phyloP scores from a whole-genome alignment of 164 flowering plant species.

The Aristolochia fimbriata region DNA sequence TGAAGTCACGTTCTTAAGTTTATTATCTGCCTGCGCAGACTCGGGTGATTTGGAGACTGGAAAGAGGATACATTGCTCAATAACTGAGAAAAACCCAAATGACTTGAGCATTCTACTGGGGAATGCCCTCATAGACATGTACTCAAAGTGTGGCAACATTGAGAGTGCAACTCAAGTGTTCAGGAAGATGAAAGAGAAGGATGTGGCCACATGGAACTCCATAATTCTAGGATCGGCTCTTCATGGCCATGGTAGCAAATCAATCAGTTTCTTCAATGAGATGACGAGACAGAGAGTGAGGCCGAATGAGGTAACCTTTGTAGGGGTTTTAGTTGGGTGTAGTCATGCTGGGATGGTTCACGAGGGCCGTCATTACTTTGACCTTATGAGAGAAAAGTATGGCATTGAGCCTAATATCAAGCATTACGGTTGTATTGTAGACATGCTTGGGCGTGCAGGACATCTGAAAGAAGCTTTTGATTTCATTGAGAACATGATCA shows the following conservation, averaged over 20 bases:
- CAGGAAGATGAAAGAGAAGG: conserved; percentile 37
- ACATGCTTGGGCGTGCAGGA: conserved; percentile 61
- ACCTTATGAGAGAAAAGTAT: conserved; percentile 36
- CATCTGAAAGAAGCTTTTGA: conserved; percentile 46
- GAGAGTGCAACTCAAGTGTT: conserved; percentile 39
- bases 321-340: conserved; percentile 52
- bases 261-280: conserved; percentile 32
- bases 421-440: conserved; percentile 77
- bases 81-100: conserved; percentile 23
- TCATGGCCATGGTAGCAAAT: conserved; percentile 43
- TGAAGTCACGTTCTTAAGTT: conserved; percentile 55
- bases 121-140: conserved; percentile 65
- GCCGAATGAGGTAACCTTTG: conserved; percentile 60
- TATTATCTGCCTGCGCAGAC: conserved; percentile 52
- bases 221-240: conserved; percentile 49
- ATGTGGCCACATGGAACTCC: conserved; percentile 53
- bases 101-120: conserved; percentile 27
- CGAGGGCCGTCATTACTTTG: conserved; percentile 44
- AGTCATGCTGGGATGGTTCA: conserved; percentile 63
- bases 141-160: conserved; percentile 65
- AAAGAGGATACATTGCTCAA: conserved; percentile 31
- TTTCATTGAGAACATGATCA: conserved; percentile 39
- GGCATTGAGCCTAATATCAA: conserved; percentile 48
- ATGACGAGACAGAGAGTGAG: conserved; percentile 30
- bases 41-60: conserved; percentile 51